Percentiles rank a stretch among this genome's conserved stretches.
Evolutionary conservation across 208 protist genomes (phyloP).

Genomic region (Acanthamoeba triangularis): DNA sequence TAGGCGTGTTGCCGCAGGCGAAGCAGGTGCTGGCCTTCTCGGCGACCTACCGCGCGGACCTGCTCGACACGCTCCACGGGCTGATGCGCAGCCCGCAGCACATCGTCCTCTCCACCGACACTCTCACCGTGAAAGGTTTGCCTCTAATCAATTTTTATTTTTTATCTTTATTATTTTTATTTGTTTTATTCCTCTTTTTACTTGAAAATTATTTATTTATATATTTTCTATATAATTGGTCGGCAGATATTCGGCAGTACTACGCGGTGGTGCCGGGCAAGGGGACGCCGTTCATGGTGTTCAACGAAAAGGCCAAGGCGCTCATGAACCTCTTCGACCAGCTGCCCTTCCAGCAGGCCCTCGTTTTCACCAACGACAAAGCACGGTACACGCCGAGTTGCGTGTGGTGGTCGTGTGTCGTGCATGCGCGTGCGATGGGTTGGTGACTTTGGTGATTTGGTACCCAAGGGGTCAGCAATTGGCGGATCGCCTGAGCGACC

Average conservation of each 20-base stretch:
- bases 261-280: not conserved
- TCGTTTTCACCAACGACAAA: conserved; percentile 53
- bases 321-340: not conserved
- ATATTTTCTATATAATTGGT: too few relatives aligned
- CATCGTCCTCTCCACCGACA: conserved; percentile 7
- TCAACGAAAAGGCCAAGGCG: not conserved
- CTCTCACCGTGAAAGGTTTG: not conserved
- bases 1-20: not conserved
- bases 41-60: conserved; percentile 28
- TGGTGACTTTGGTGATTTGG: not conserved
- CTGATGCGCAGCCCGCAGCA: conserved; percentile 14
- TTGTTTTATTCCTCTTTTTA: not conserved
- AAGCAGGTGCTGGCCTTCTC: conserved; percentile 38
- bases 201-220: too few relatives aligned
- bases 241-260: not conserved
- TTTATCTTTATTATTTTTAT: not conserved
- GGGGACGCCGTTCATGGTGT: not conserved
- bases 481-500: not conserved
- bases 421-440: not conserved
- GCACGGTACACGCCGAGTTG: not conserved
- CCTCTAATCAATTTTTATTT: too few relatives aligned
- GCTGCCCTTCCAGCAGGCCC: conserved; percentile 39
- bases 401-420: not conserved
- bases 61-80: conserved; percentile 16
- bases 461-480: not conserved